Conservation (phyloP, 495 filamentous ascomycete genomes). For the Aspergillus ellipticus region DNA sequence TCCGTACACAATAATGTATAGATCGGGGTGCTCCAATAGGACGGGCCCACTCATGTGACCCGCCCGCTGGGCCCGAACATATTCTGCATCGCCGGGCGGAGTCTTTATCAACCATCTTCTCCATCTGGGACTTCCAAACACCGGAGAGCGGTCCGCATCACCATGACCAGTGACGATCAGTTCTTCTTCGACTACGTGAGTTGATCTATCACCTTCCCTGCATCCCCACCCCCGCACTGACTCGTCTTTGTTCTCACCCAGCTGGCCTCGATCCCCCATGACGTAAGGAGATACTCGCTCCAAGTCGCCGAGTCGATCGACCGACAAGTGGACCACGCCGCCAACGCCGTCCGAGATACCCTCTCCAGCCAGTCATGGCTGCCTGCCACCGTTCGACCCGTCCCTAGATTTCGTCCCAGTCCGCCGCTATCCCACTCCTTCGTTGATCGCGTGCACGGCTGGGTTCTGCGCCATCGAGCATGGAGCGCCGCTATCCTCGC, state of each 20-base stretch:
- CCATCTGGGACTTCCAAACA: background rate
- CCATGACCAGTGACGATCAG: slow-evolving; percentile 51
- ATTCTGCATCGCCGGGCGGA: background rate
- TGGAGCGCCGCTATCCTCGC: slow-evolving; percentile 64
- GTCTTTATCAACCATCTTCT: slow-evolving; percentile 6
- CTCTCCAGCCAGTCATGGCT: slow-evolving; percentile 65
- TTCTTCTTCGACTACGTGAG: slow-evolving; percentile 49
- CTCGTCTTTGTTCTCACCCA: slow-evolving; percentile 23
- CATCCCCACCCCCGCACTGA: background rate
- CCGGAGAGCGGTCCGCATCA: slow-evolving; percentile 13
- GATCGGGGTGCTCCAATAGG: background rate
- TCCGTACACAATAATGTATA: background rate
- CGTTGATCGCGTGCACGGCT: slow-evolving; percentile 47
- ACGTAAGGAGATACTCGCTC: slow-evolving; percentile 61
- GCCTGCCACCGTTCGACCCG: slow-evolving; percentile 61
- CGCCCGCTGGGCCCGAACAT: background rate
- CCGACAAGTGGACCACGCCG: slow-evolving; percentile 66
- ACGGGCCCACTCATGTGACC: slow-evolving; percentile 1
- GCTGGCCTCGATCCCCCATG: slow-evolving; percentile 69
- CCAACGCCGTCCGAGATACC: slow-evolving; percentile 57
- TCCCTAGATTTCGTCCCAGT: slow-evolving; percentile 44
- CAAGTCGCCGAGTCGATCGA: slow-evolving; percentile 75
- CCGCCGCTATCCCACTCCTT: slow-evolving; percentile 35
- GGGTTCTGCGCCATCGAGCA: slow-evolving; percentile 66
- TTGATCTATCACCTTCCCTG: background rate